These are phyloP conservation scores for Ogataea sp. DNA, from an alignment of 805 yeast species.

Conservation along the genomic window DNA sequence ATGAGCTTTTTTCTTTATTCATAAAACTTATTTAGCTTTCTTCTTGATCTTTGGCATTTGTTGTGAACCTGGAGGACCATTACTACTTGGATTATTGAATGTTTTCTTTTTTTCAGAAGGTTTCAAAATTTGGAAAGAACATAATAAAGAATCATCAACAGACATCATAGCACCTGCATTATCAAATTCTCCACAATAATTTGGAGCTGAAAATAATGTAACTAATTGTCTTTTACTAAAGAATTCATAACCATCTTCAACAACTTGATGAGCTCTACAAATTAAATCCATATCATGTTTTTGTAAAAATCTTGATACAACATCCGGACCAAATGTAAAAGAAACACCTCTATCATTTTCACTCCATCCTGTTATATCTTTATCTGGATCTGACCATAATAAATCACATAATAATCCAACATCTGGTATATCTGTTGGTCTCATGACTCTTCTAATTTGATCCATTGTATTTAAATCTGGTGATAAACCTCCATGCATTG, in stretches of 20 bases:
- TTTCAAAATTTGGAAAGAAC: conserved; percentile 94
- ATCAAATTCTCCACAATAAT: conserved; percentile 98
- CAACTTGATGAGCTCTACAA: conserved; percentile 98
- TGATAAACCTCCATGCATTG: conserved; percentile 98
- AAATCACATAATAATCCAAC: conserved; percentile 94
- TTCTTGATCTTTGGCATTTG: conserved; percentile 21
- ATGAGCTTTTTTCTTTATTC: too few relatives aligned
- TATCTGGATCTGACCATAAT: conserved; percentile 98
- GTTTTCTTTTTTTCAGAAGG: conserved; percentile 96
- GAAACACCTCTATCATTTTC: conserved; percentile 99
- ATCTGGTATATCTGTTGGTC: conserved; percentile 99
- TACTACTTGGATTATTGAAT: conserved; percentile 27
- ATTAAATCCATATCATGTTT: conserved; percentile 97
- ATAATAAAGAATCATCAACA: conserved; percentile 90
- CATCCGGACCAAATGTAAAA: conserved; percentile 99
- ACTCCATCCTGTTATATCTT: conserved; percentile 97
- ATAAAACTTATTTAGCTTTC: too few relatives aligned
- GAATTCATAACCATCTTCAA: conserved; percentile 97
- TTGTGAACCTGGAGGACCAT: conserved; percentile 14
- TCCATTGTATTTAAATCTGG: conserved; percentile 98
- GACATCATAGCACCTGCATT: conserved; percentile 99
- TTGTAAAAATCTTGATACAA: conserved; percentile 90
- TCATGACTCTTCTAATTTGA: conserved; percentile 96
- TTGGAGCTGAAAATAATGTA: conserved; percentile 93
- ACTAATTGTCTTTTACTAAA: conserved; percentile 94